Evolutionary conservation across 192 early-diverging fungal species (phyloP), one percentile per base, ranked within the genome.

Genomic region (Lobulomyces angularis): DNA sequence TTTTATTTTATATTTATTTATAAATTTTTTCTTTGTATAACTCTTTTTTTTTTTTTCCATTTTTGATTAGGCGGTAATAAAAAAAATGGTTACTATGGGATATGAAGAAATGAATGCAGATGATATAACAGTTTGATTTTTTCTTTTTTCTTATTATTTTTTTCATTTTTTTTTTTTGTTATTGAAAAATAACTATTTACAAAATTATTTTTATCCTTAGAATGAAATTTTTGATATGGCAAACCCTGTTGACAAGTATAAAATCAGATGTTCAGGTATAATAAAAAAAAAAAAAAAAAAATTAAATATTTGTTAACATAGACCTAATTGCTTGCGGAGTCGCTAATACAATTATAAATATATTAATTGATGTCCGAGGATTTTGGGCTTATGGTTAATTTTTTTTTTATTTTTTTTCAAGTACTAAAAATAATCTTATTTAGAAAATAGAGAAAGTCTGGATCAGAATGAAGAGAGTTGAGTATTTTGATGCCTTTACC

Each of bases 191-290:
- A 39, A 12, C 14, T 26, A 11, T 35, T 25, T 37, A 46, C 11
- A 14, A 14, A 12, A 4, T 2, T 2, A 12, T 36, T 43, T 23
- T 8, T 14, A 5, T 38, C n/a, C 14, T 18, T 9, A 68, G 65
- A 70, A 74, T 45, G 71, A 74, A 44, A 57, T 74, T 8, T 73
- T 72, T 48, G 71, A 74, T 43, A 74, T 74, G 67, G 68, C 56
- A 2, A 62, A 64, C 47, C 63, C 63, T 1, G 35, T 29, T 18
- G 25, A 35, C 14, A 6, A 18, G 2, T 8, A 37, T 2, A 8
- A 32, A 5, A 74, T 74, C 22, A 62, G 62, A 20, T 41, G 67
- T n/a, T 42, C 62, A 28, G 67, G 65, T 59, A 48, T 25, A 41
- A 39, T 32, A 39, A 39, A 12, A 12, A 12, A 24, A 24, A 39